Evolutionary conservation across 2,329 filamentous ascomycete species (phyloP).

Genomic region (Orbilia quercus): DNA sequence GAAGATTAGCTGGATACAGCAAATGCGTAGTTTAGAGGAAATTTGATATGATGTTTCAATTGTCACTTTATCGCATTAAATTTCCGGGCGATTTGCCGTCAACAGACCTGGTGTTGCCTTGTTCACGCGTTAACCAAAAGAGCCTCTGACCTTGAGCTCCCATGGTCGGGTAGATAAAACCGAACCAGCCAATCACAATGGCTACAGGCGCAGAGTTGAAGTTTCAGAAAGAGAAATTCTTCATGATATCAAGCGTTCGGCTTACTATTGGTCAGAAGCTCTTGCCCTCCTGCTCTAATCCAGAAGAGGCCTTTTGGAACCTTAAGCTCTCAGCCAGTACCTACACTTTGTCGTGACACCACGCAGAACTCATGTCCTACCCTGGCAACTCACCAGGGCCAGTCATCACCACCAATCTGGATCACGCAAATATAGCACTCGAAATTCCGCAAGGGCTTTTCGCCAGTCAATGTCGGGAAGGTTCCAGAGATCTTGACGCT

Average conservation of each 20-base stretch:
- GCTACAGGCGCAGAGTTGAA: slow-evolving; percentile 27
- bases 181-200: slow-evolving; percentile 29
- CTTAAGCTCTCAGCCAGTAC: slow-evolving; percentile 38
- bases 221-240: slow-evolving; percentile 47
- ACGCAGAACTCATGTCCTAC: slow-evolving; percentile 24
- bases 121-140: slow-evolving; percentile 17
- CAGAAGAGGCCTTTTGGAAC: slow-evolving; percentile 30
- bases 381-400: slow-evolving; percentile 22
- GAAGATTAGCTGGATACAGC: no score
- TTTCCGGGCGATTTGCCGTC: no score
- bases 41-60: no score
- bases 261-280: slow-evolving; percentile 22
- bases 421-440: slow-evolving; percentile 43
- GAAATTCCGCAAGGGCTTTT: slow-evolving; percentile 21
- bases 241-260: slow-evolving; percentile 7
- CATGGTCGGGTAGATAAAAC: slow-evolving; percentile 6
- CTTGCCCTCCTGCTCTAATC: slow-evolving; percentile 16
- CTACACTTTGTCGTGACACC: slow-evolving; percentile 36
- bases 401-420: slow-evolving; percentile 18
- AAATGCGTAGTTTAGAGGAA: no score
- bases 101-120: not conserved
- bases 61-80: no score
- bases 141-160: no score
- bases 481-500: slow-evolving; percentile 44
- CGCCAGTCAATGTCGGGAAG: slow-evolving; percentile 11